These are phyloP conservation scores for Herpetospermum pedunculosum DNA, from an alignment of 306 rosid genomes.

Conservation along the genomic window DNA sequence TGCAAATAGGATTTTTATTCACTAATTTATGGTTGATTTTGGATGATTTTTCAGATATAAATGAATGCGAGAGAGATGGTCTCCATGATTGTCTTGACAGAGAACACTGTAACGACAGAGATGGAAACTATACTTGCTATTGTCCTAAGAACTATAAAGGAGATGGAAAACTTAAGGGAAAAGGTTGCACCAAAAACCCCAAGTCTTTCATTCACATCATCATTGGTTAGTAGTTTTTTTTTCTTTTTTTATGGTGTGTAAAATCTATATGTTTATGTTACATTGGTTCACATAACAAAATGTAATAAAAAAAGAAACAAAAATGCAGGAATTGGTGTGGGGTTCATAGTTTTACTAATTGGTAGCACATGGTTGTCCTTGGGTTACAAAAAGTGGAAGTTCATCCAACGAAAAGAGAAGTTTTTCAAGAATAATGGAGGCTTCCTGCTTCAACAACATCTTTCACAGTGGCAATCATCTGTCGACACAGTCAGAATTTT, in stretches of 20 bases:
- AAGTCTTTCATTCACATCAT: background rate
- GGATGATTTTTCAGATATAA: conserved; percentile 10
- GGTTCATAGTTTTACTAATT: background rate
- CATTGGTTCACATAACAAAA: background rate
- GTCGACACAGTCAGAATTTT: conserved; percentile 11
- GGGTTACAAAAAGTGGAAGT: background rate
- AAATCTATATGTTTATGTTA: background rate
- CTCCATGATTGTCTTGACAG: too few species aligned
- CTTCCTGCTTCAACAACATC: background rate
- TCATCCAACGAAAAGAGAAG: background rate
- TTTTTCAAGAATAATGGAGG: background rate
- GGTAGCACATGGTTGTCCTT: background rate
- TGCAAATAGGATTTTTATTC: too few species aligned
- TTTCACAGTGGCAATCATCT: background rate
- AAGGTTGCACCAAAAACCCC: background rate
- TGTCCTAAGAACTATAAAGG: conserved; percentile 7
- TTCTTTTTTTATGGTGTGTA: too few species aligned
- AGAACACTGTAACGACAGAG: too few species aligned
- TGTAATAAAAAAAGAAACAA: background rate
- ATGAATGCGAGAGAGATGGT: too few species aligned
- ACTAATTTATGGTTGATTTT: too few species aligned
- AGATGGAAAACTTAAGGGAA: background rate
- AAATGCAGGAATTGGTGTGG: conserved; percentile 7
- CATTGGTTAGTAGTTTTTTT: background rate
- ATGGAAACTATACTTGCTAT: background rate